Conservation (phyloP, 306 rosid genomes). For the Mucuna pruriens region DNA sequence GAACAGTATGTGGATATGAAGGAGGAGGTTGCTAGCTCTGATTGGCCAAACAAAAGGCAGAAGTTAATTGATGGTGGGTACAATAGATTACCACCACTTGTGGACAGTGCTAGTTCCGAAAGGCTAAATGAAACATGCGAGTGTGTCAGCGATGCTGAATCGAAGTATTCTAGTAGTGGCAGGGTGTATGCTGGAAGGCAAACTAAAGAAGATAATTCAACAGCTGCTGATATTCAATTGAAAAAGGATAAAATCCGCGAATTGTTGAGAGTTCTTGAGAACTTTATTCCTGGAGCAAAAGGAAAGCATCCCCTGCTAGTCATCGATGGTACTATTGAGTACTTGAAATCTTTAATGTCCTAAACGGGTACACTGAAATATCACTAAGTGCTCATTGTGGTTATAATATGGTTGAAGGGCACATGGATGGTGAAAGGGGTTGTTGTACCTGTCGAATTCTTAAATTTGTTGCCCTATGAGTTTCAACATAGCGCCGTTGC, state of each 20-base stretch:
- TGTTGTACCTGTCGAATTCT: slow-evolving; percentile 36
- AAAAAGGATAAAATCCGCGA: slow-evolving; percentile 63
- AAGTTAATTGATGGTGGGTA: slow-evolving; percentile 56
- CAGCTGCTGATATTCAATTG: slow-evolving; percentile 38
- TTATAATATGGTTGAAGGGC: slow-evolving; percentile 26
- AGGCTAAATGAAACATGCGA: slow-evolving; percentile 45
- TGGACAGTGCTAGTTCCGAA: slow-evolving; percentile 47
- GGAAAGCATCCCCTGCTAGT: slow-evolving; percentile 75
- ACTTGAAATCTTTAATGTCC: slow-evolving; percentile 68
- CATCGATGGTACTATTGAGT: slow-evolving; percentile 75
- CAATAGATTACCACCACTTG: slow-evolving; percentile 44
- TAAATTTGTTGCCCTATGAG: slow-evolving; percentile 51
- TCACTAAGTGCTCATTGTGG: slow-evolving; percentile 32
- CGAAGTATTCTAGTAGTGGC: slow-evolving; percentile 48
- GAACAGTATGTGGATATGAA: slow-evolving; percentile 43
- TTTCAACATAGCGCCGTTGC: slow-evolving; percentile 48
- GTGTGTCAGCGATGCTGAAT: slow-evolving; percentile 59
- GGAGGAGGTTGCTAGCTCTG: slow-evolving; percentile 59
- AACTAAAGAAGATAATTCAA: slow-evolving; percentile 34
- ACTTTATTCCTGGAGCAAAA: slow-evolving; percentile 76
- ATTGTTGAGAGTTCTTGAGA: slow-evolving; percentile 66
- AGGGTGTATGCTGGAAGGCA: slow-evolving; percentile 28
- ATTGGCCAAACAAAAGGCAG: slow-evolving; percentile 65
- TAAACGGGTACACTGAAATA: slow-evolving; percentile 49
- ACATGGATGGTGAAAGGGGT: slow-evolving; percentile 41